These are phyloP conservation scores for Phytophthora tentaculata DNA, from an alignment of 352 stramenopile genomes.

Conservation along the genomic window DNA sequence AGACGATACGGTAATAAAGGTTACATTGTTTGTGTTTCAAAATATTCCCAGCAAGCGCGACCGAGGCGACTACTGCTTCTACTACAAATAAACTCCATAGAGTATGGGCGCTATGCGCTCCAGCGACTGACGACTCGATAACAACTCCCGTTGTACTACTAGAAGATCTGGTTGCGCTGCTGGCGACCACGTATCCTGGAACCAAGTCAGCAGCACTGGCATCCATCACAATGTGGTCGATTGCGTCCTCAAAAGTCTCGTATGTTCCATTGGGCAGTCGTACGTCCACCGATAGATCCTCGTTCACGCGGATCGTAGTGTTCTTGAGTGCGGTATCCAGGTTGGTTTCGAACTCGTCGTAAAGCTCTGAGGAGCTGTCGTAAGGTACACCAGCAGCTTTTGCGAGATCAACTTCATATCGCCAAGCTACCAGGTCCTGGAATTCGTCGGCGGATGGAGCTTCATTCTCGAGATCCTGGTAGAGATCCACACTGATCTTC, in stretches of 20 bases:
- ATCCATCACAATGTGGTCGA: slow-evolving; percentile 32
- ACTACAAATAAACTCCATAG: slow-evolving; percentile 25
- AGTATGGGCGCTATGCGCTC: slow-evolving; percentile 5
- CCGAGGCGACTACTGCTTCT: slow-evolving; percentile 24
- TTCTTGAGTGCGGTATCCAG: slow-evolving; percentile 36
- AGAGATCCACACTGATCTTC: slow-evolving; percentile 60
- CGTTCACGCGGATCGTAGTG: slow-evolving; percentile 42
- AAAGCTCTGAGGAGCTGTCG: slow-evolving; percentile 51
- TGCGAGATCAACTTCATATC: slow-evolving; percentile 56
- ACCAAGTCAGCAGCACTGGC: slow-evolving; percentile 22
- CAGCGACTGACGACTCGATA: slow-evolving; percentile 20
- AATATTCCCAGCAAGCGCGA: slow-evolving; percentile 7
- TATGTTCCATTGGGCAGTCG: slow-evolving; percentile 37
- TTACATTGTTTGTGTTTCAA: slow-evolving; percentile 15
- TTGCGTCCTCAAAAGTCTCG: slow-evolving; percentile 34
- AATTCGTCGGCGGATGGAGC: slow-evolving; percentile 41
- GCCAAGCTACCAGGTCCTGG: slow-evolving; percentile 52
- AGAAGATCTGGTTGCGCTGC: slow-evolving; percentile 1
- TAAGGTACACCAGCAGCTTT: slow-evolving; percentile 43
- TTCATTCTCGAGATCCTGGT: slow-evolving; percentile 21
- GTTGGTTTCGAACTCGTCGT: slow-evolving; percentile 50
- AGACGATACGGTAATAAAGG: no score
- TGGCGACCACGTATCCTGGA: slow-evolving; percentile 27
- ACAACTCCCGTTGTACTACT: slow-evolving; percentile 1
- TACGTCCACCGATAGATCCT: slow-evolving; percentile 38